Evolutionary conservation across 2,329 filamentous ascomycete genomes (phyloP), one percentile per base, ranked within the genome.

Genomic region (Talaromyces sp.): DNA sequence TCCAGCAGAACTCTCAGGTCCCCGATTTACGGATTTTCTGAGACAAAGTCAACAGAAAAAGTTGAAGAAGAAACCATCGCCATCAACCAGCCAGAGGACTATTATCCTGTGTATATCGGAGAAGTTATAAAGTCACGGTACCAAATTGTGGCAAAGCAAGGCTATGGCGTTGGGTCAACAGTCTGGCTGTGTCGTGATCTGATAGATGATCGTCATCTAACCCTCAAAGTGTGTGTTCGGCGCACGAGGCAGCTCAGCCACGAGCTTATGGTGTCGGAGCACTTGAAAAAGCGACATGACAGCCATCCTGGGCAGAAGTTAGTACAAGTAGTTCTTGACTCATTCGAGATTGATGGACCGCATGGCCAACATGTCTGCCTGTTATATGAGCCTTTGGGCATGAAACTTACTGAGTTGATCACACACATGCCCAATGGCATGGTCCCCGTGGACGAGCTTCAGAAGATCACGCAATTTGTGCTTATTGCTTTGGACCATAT

Each of bases 141-240:
- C 52, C 51, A 66, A 39, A 53, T 70, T 32, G 67, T 67, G 57
- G 64, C 69, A 55, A 71, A 71, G 57, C 49, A 70, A 17, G 68
- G 67, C n/a, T 63, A 52, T 61, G 67, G 68, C 0, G 65, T 66
- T 36, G 65, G 63, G 33, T 67, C 67, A 3, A 71, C 67, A n/a
- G 67, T 70, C 47, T 71, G 67, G 69, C 65, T 72, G 63, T 68
- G 67, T 27, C 62, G 62, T 63, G 67, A 70, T 55, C 47, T 65
- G 33, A 36, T 36, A 36, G 33, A 36, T 17, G 6, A 36, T 36
- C 15, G 13, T 5, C 33, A 36, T 17, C 15, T 36, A 17, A 36
- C 33, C 13, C 33, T 36, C 33, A 19, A 30, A 49, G 51, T 55
- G n/a, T 30, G 58, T 55, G 47, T 60, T n/a, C 25, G 58, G 25